A percentile compares a stretch with the other conserved stretches of the same genome.
These are phyloP conservation scores for Hypsizygus ulmarius DNA, from an alignment of 1,284 basidiomycete species.

Conservation along the genomic window DNA sequence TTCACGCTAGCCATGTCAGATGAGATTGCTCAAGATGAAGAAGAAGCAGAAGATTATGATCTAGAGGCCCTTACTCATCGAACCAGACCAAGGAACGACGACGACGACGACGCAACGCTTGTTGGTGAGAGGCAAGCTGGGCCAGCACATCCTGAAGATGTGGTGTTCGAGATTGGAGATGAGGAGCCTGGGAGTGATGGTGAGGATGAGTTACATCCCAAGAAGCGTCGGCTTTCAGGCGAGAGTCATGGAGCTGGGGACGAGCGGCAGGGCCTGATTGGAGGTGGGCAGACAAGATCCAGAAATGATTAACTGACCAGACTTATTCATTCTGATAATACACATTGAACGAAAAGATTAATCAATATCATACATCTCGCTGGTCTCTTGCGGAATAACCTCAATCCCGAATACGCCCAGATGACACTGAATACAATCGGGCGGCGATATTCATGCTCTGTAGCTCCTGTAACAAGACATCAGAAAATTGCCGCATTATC, in stretches of 20 bases:
- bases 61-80: constrained; percentile 69
- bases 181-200: constrained; percentile 72
- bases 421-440: constrained; percentile 78
- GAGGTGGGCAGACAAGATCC: constrained; percentile 14
- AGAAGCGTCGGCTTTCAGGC: constrained; percentile 50
- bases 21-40: constrained; percentile 85
- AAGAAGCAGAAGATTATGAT: constrained; percentile 92
- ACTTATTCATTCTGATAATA: constrained; percentile 29
- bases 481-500: constrained; percentile 1
- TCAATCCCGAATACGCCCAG: constrained; percentile 76
- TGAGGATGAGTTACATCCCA: constrained; percentile 47
- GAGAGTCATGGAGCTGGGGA: constrained; percentile 46
- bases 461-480: constrained; percentile 57
- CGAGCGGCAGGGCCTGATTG: constrained; percentile 67
- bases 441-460: constrained; percentile 92
- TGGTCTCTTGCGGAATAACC: constrained; percentile 12
- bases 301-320: constrained; percentile 18
- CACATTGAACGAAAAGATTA: constrained; percentile 29
- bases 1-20: constrained; percentile 80
- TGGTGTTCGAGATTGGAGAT: constrained; percentile 92
- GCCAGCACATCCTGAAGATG: constrained; percentile 59
- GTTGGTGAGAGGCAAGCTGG: constrained; percentile 50
- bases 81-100: constrained; percentile 51
- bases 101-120: constrained; percentile 68
- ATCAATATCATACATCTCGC: constrained; percentile 22